Evolutionary conservation across 2,329 filamentous ascomycete species (phyloP), one percentile per base, ranked within the genome.

Genomic region (Hypoxylon sp.): DNA sequence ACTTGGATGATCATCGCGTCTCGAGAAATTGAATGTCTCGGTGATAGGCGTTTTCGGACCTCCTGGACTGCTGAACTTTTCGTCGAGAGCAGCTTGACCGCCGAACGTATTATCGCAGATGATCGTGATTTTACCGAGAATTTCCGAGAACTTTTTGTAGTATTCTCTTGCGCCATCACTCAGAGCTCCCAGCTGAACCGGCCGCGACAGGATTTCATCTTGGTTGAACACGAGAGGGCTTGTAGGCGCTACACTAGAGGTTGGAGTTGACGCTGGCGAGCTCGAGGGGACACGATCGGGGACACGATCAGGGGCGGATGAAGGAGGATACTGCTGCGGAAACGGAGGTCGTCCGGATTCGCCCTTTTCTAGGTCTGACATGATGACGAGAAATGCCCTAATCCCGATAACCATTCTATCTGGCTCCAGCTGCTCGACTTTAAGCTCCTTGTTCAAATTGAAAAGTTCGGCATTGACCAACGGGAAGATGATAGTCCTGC

Each of bases 391-490:
- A 72, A 98, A 99, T 2, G 95, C 91, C 62, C 92, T 86, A 62
- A 99, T 99, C 2, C 93, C 95, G 66, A 99, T 90, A n/a, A 98
- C 94, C 77, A 97, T 96, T 68, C 91, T 89, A 71, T 99, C 96
- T 0, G 96, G 95, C 61, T 99, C 95, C 60, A 99, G 83, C 70
- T 96, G 91, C 70, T 98, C 95, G 23, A 97, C 90, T 70, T 87
- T 92, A 37, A 95, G 78, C 40, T 97, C 91, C 68, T 88, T 83
- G 63, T 91, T 79, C 15, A 87, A 85, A 23, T 84, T 81, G 71
- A 97, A 95, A n/a, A 92, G 79, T 48, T 97, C 94, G 1, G 92
- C 92, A 71, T 96, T 97, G 70, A 99, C 90, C 31, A 99, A 78
- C 2, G 94, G 95, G 67, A 97, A 98, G n/a, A 99, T 91, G 63